A percentile compares a stretch with the other conserved stretches of the same genome.
These are phyloP conservation scores for Hysterium pulicare DNA, from an alignment of 2,329 filamentous ascomycete species.

Conservation along the genomic window DNA sequence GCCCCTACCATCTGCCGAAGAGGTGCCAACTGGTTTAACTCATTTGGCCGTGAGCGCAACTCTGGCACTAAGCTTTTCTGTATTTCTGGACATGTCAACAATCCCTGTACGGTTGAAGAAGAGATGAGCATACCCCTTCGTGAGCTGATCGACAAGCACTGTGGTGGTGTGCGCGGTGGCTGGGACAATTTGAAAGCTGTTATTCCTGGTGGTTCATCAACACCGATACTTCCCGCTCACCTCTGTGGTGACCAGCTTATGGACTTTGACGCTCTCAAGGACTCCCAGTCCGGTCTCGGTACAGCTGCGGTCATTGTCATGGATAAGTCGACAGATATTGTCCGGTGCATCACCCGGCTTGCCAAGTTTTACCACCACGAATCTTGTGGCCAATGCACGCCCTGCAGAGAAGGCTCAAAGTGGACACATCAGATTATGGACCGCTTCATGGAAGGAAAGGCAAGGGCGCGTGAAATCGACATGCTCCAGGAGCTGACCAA, in stretches of 20 bases:
- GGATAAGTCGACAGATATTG: constrained; percentile 96
- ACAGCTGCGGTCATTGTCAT: constrained; percentile 98
- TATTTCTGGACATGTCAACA: constrained; percentile 98
- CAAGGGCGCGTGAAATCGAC: constrained; percentile 88
- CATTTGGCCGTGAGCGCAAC: constrained; percentile 94
- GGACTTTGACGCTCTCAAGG: constrained; percentile 98
- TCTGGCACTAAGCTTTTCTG: constrained; percentile 97
- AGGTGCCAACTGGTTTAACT: constrained; percentile 87
- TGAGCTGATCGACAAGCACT: constrained; percentile 97
- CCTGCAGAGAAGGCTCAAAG: constrained; percentile 98
- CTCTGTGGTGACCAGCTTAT: constrained; percentile 95
- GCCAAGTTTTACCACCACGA: constrained; percentile 98
- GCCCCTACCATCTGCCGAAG: constrained; percentile 93
- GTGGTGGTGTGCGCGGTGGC: constrained; percentile 89
- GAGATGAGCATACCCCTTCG: constrained; percentile 98
- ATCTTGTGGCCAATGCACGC: constrained; percentile 96
- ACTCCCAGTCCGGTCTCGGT: constrained; percentile 93
- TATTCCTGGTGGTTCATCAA: constrained; percentile 95
- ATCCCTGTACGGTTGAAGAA: constrained; percentile 95
- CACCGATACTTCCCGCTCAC: constrained; percentile 85
- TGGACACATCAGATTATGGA: constrained; percentile 99
- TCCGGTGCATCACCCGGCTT: constrained; percentile 87
- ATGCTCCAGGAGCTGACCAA: constrained; percentile 99
- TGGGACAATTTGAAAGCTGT: constrained; percentile 97
- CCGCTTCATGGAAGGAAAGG: constrained; percentile 88